phyloP scores from a whole-genome alignment of 2,329 filamentous ascomycete genomes.

The Fonsecaea multimorphosa region DNA sequence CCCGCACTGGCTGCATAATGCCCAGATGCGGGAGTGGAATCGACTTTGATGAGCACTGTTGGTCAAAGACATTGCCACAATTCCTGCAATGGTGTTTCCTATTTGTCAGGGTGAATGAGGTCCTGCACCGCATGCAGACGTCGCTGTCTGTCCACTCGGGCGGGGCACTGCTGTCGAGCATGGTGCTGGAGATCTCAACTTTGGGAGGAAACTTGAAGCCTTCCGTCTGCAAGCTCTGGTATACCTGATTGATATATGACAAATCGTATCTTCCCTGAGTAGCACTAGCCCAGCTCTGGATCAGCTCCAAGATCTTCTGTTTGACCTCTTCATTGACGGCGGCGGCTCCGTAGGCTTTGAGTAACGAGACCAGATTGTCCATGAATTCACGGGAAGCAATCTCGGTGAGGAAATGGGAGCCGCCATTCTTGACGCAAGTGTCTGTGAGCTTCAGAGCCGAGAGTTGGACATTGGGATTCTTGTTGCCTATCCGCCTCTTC shows the following conservation, averaged over 20 bases:
- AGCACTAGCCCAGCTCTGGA: conserved; percentile 91
- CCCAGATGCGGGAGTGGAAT: conserved; percentile 90
- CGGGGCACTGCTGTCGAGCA: conserved; percentile 95
- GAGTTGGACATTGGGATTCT: conserved; percentile 95
- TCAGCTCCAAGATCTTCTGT: conserved; percentile 86
- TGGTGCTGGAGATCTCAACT: conserved; percentile 86
- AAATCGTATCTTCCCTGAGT: conserved; percentile 84
- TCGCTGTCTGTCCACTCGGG: conserved; percentile 98
- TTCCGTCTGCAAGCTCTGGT: conserved; percentile 79
- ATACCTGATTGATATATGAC: conserved; percentile 86
- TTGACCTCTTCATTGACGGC: conserved; percentile 85
- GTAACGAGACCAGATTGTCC: conserved; percentile 90
- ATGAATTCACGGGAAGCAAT: conserved; percentile 98
- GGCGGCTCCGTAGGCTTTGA: conserved; percentile 76
- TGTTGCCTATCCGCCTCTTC: conserved; percentile 92
- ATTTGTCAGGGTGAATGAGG: conserved; percentile 95
- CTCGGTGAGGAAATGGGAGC: conserved; percentile 90
- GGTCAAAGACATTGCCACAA: conserved; percentile 96
- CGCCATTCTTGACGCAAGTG: conserved; percentile 98
- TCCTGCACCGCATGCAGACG: conserved; percentile 97
- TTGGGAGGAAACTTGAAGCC: conserved; percentile 89
- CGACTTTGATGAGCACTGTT: conserved; percentile 88
- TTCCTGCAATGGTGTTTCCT: conserved; percentile 98
- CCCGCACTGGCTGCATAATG: conserved; percentile 86
- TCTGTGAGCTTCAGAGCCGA: conserved; percentile 96